These are phyloP conservation scores for Casuarina cunninghamiana DNA, from an alignment of 306 rosid species.

Conservation along the genomic window DNA sequence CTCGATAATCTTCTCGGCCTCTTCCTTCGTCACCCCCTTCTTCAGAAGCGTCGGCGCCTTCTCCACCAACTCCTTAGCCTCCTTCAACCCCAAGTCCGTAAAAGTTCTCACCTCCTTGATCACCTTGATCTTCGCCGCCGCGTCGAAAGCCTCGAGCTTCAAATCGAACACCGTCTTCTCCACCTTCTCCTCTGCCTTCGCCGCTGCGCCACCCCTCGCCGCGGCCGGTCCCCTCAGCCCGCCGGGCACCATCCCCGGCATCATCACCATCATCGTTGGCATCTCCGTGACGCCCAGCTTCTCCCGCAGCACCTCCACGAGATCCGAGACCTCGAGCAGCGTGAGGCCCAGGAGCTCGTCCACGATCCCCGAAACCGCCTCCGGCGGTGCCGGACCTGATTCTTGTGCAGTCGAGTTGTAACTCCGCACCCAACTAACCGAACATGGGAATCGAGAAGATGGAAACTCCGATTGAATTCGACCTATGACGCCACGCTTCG, in stretches of 20 bases:
- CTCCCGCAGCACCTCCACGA: constrained; percentile 71
- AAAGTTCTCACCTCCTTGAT: constrained; percentile 90
- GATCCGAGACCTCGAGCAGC: constrained; percentile 67
- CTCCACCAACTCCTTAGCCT: constrained; percentile 96
- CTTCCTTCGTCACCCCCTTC: constrained; percentile 89
- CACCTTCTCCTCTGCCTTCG: constrained; percentile 54
- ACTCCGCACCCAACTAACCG: constrained; percentile 8
- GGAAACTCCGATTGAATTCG: not conserved
- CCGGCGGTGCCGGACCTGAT: constrained; percentile 39
- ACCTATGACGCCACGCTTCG: constrained; percentile 5
- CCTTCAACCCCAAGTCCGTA: constrained; percentile 93
- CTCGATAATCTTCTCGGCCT: constrained; percentile 71
- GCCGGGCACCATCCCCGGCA: constrained; percentile 89
- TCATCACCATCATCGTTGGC: constrained; percentile 78
- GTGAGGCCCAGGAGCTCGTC: constrained; percentile 72
- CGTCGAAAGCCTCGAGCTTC: constrained; percentile 84
- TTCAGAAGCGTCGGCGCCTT: constrained; percentile 81
- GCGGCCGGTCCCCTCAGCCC: constrained; percentile 38
- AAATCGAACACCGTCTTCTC: constrained; percentile 87
- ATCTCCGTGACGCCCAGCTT: constrained; percentile 73
- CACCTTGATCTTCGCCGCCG: constrained; percentile 76
- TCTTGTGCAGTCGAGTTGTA: constrained; percentile 45
- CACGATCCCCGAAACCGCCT: constrained; percentile 51
- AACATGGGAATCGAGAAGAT: not conserved
- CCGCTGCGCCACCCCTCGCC: constrained; percentile 46